These are phyloP conservation scores for Acanthamoeba rhysodes DNA, from an alignment of 208 protist genomes.

Conservation along the genomic window DNA sequence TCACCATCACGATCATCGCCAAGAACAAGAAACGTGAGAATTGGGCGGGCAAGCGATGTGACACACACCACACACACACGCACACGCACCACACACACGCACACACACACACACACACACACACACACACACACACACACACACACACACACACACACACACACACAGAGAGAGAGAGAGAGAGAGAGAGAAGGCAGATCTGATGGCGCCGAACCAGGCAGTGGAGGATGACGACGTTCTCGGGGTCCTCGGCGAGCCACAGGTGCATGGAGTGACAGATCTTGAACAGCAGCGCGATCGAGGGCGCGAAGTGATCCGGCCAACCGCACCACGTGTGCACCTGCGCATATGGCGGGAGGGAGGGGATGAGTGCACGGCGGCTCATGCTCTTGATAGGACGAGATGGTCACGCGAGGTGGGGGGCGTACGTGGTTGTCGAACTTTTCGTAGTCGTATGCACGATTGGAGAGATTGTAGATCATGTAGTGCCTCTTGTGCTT, in stretches of 20 bases:
- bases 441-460: conserved; percentile 78
- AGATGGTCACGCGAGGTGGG: too few relatives aligned
- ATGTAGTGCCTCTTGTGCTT: conserved; percentile 75
- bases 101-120: too few relatives aligned
- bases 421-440: conserved; percentile 72
- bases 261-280: conserved; percentile 78
- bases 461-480: conserved; percentile 81
- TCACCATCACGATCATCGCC: not conserved
- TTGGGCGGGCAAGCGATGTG: not conserved
- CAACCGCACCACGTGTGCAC: conserved; percentile 78
- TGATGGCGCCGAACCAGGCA: conserved; percentile 69
- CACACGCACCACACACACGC: too few relatives aligned
- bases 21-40: not conserved
- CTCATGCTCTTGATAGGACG: too few relatives aligned
- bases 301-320: conserved; percentile 80
- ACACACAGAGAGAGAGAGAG: not conserved
- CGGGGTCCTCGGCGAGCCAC: conserved; percentile 74
- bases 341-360: not conserved
- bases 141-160: too few relatives aligned
- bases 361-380: too few relatives aligned
- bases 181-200: not conserved
- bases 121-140: too few relatives aligned
- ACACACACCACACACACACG: too few relatives aligned
- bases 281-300: conserved; percentile 75
- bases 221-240: conserved; percentile 81